Evolutionary conservation across 2,329 filamentous ascomycete genomes (phyloP).

Genomic region (Fusarium beomiforme): DNA sequence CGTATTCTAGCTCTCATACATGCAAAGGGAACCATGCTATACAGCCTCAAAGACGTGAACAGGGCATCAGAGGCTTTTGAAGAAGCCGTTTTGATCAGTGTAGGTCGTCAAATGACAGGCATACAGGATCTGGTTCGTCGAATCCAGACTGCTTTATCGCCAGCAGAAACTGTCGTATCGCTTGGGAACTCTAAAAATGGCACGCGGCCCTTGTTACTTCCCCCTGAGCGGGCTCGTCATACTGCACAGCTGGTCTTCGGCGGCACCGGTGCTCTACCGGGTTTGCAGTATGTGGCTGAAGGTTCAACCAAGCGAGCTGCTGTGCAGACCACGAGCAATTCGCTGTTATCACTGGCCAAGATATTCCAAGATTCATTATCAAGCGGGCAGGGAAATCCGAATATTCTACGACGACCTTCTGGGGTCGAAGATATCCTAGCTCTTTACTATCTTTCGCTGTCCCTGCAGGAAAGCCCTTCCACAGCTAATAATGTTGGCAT

Average conservation of each 20-base stretch:
- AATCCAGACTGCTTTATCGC: conserved; percentile 76
- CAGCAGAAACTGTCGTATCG: conserved; percentile 24
- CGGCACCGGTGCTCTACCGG: conserved; percentile 78
- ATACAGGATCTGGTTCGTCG: conserved; percentile 82
- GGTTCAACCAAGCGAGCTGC: conserved; percentile 80
- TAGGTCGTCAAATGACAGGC: conserved; percentile 74
- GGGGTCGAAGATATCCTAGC: conserved; percentile 93
- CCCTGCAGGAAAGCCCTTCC: conserved; percentile 93
- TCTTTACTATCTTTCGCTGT: conserved; percentile 94
- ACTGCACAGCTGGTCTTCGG: conserved; percentile 88
- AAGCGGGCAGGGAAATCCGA: conserved; percentile 67
- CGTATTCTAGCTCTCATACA: conserved; percentile 93
- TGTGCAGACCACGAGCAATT: conserved; percentile 94
- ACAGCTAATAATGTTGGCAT: conserved; percentile 99
- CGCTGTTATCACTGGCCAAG: conserved; percentile 91
- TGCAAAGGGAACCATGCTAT: conserved; percentile 98
- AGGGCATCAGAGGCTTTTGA: conserved; percentile 91
- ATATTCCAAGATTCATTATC: conserved; percentile 98
- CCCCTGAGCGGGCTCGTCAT: conserved; percentile 83
- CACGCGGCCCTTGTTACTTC: conserved; percentile 73
- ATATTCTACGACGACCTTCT: conserved; percentile 69
- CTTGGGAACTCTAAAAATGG: conserved; percentile 6
- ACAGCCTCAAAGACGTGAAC: conserved; percentile 83
- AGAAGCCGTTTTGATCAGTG: conserved; percentile 89
- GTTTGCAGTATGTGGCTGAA: conserved; percentile 74